Conservation (phyloP, 163 green algal species). For the Scenedesmus sp. region DNA sequence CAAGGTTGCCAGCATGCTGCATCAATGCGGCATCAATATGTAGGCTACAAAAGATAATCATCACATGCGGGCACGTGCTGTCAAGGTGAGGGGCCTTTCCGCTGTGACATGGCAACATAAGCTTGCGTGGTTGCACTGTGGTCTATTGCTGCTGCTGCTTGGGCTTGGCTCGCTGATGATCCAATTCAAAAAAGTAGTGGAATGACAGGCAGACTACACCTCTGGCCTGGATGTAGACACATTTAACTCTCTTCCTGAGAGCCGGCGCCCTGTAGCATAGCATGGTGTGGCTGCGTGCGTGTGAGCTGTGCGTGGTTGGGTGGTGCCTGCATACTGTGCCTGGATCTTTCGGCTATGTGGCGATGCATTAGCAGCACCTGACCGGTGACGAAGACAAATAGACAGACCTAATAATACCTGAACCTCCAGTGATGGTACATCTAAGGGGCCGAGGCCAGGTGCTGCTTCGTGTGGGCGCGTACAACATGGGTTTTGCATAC, state of each 20-base stretch:
- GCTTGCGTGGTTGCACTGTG: no score
- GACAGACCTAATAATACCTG: constrained; percentile 49
- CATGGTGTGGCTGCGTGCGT: neutral
- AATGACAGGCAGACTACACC: constrained; percentile 44
- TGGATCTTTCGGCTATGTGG: neutral
- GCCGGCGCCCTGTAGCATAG: neutral
- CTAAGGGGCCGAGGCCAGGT: constrained; percentile 50
- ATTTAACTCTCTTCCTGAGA: constrained; percentile 58
- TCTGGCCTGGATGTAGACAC: constrained; percentile 43
- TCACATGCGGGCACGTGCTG: neutral
- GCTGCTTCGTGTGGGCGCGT: no score
- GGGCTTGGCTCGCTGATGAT: constrained; percentile 34
- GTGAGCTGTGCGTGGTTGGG: neutral
- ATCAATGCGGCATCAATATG: no score
- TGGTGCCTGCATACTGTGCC: neutral
- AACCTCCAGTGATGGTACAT: constrained; percentile 43
- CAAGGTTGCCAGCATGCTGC: no score
- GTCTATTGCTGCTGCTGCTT: constrained; percentile 15
- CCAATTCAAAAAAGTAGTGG: constrained; percentile 45
- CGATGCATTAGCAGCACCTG: neutral
- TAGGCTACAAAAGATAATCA: no score
- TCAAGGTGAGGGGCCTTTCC: neutral
- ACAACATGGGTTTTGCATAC: no score
- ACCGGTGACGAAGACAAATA: constrained; percentile 47
- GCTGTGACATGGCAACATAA: no score